These are phyloP conservation scores for Rhodotorula diobovata DNA, from an alignment of 768 basidiomycete species.

Conservation along the genomic window DNA sequence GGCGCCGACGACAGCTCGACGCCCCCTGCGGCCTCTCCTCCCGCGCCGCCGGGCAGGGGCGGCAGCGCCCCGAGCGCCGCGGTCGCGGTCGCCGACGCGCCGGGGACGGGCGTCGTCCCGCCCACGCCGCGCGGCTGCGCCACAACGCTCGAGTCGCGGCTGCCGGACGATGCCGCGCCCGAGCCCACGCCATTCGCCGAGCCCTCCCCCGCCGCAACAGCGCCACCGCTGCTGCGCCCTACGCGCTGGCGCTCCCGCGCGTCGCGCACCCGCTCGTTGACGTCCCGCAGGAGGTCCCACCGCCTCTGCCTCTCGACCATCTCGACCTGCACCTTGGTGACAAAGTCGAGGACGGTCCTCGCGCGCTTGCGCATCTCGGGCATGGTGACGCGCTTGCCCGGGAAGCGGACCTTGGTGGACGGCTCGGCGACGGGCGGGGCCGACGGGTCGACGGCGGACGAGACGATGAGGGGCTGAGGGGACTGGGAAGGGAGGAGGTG, in stretches of 20 bases:
- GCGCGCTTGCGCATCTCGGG: slow-evolving; percentile 96
- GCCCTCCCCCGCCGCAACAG: neutral
- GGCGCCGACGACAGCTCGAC: neutral
- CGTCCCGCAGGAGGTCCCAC: neutral
- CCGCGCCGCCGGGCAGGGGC: neutral
- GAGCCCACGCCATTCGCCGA: neutral
- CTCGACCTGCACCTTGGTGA: slow-evolving; percentile 59
- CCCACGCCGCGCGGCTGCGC: neutral
- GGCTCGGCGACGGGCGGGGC: slow-evolving; percentile 47
- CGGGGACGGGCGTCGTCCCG: neutral
- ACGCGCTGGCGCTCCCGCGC: neutral
- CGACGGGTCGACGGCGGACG: slow-evolving; percentile 19
- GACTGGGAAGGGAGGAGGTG: slow-evolving; percentile 71
- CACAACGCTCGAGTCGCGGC: neutral
- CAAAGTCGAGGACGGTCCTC: slow-evolving; percentile 82
- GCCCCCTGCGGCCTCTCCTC: neutral
- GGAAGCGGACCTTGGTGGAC: slow-evolving; percentile 75
- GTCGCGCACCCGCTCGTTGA: neutral
- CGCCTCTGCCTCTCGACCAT: slow-evolving; percentile 30
- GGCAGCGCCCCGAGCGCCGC: neutral
- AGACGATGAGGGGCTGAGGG: slow-evolving; percentile 70
- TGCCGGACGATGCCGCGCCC: neutral
- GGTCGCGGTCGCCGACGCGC: neutral
- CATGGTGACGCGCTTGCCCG: slow-evolving; percentile 88
- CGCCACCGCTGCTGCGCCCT: neutral